Base-by-base conservation (phyloP, 306 rosid species). In the Trifolium dubium region DNA sequence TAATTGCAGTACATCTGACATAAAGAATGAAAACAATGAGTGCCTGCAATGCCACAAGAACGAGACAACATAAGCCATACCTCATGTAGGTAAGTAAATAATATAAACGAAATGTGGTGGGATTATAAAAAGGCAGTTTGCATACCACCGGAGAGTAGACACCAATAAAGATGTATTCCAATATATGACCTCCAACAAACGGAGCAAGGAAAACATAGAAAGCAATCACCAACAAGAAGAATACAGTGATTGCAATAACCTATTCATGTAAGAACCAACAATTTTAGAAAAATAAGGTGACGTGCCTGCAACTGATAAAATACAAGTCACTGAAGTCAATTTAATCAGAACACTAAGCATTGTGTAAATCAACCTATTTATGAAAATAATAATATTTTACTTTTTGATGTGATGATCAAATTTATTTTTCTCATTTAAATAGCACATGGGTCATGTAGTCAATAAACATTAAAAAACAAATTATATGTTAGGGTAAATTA, bases 181-280 rank as follows among this genome's bases (percentile, higher is more conserved):
- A 87, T 65, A 87, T 77, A 34, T 44, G 88, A n/a, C 92, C 96
- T 83, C 98, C 98, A 35, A 90, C 83, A 85, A 92, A 92, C 74
- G 98, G 98, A 47, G 96, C 96, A 75, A 92, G 87, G 85, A 92
- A 92, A 74, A 94, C 96, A 76, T 90, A 92, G 81, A 92, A 92
- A 28, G 98, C 98, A 15, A 92, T 89, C 84, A 90, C 98, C 84
- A 92, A 79, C 78, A 92, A 80, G 84, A 88, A 90, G 81, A 92
- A 92, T 34, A 90, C 98, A 15, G 98, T 92, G 63, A 92, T 90
- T 34, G 98, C 98, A 72, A 90, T 87, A 80, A 92, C 98, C 98
- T 92, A 74, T 66, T 79, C 85, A 86, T 64, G 75, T 6, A 77
- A 78, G 69, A 78, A 72, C 46, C 84, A 80, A 34, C 54, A 67